Percentiles rank a stretch among this genome's conserved stretches.
Evolutionary conservation across 2,329 filamentous ascomycete species (phyloP).

Genomic region (Arthrobotrys megalospora): DNA sequence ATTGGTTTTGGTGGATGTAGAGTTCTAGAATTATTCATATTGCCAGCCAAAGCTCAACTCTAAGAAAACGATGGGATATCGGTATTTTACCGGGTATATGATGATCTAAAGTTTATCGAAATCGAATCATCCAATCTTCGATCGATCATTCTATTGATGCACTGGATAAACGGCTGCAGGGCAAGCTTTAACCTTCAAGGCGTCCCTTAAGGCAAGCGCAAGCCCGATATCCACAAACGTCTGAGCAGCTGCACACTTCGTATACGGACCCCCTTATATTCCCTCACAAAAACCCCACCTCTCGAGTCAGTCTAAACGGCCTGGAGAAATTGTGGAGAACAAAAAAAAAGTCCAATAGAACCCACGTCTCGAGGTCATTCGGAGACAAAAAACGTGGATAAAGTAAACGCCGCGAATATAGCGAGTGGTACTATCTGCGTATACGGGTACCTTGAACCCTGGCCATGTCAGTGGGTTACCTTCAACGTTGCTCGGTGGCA

Average conservation of each 20-base stretch:
- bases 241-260: neutral
- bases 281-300: slow-evolving; percentile 5
- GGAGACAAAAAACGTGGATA: slow-evolving; percentile 30
- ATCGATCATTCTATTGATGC: slow-evolving; percentile 14
- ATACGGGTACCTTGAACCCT: neutral
- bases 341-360: neutral
- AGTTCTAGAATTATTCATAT: too few species aligned
- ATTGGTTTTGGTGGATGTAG: too few species aligned
- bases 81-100: too few species aligned
- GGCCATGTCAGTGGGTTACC: neutral
- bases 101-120: neutral
- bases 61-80: too few species aligned
- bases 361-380: slow-evolving; percentile 18
- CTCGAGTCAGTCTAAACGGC: neutral
- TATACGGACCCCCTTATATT: slow-evolving; percentile 6
- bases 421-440: slow-evolving; percentile 1
- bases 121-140: neutral
- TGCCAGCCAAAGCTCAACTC: too few species aligned
- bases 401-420: slow-evolving; percentile 15
- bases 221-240: neutral
- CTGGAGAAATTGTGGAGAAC: slow-evolving; percentile 46
- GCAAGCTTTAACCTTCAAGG: neutral
- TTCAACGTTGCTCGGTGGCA: neutral
- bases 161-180: slow-evolving; percentile 25
- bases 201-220: neutral